Conservation (phyloP, 2,329 filamentous ascomycete genomes). For the Aureobasidium sp. region DNA sequence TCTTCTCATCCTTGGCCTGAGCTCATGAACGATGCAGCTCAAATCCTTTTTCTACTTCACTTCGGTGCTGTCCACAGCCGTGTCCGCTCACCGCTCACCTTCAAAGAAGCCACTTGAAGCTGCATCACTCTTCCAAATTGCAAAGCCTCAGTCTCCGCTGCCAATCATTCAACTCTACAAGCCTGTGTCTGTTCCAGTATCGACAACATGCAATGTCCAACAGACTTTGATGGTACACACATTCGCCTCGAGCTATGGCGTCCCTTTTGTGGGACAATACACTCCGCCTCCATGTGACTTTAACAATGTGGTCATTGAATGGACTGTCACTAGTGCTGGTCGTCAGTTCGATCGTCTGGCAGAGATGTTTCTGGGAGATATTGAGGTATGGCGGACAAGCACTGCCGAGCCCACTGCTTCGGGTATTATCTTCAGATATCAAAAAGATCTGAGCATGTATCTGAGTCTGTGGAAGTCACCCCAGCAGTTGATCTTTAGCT, state of each 20-base stretch:
- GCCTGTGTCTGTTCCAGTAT: constrained; percentile 44
- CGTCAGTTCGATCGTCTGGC: constrained; percentile 72
- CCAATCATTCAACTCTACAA: constrained; percentile 64
- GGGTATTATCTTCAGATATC: constrained; percentile 69
- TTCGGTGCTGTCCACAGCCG: background rate
- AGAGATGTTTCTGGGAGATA: constrained; percentile 67
- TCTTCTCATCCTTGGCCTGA: background rate
- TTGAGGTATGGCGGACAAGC: constrained; percentile 75
- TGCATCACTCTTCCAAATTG: background rate
- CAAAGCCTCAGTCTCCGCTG: constrained; percentile 33
- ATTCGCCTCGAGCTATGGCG: constrained; percentile 67
- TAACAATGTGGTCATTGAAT: constrained; percentile 67
- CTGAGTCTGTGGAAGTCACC: constrained; percentile 59
- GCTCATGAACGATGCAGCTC: background rate
- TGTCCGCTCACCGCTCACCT: background rate
- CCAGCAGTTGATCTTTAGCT: constrained; percentile 73
- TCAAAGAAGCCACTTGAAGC: constrained; percentile 1
- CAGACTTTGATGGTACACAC: constrained; percentile 61
- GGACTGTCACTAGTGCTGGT: constrained; percentile 65
- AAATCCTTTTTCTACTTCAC: background rate
- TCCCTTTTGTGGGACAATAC: constrained; percentile 66
- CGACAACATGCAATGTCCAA: constrained; percentile 34
- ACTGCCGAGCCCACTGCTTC: constrained; percentile 68
- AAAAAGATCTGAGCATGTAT: constrained; percentile 72
- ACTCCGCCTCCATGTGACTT: constrained; percentile 62